Percentiles rank a stretch among this genome's conserved stretches.
phyloP scores from a whole-genome alignment of 2,329 filamentous ascomycete species.

The Pseudopyricularia javanii region DNA sequence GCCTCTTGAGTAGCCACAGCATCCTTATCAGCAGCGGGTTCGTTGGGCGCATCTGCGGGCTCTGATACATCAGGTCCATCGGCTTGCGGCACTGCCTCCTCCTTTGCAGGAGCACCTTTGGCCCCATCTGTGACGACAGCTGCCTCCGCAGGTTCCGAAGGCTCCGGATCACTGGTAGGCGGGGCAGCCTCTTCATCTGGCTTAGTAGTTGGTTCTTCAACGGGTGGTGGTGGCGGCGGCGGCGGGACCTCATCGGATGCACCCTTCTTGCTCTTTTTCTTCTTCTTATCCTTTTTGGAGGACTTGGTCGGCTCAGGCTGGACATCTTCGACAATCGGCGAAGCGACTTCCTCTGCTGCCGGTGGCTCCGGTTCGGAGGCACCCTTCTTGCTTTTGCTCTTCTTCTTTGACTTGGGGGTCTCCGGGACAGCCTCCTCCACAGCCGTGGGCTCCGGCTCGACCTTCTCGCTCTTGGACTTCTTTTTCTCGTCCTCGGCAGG shows the following conservation, averaged over 20 bases:
- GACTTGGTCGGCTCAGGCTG: background rate
- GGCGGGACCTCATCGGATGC: background rate
- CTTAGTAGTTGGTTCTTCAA: background rate
- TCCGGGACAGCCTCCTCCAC: background rate
- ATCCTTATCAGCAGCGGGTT: background rate
- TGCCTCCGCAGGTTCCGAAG: background rate
- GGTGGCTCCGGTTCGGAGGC: background rate
- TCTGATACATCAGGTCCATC: background rate
- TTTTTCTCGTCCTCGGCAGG: background rate
- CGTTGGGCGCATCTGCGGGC: background rate
- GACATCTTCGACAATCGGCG: background rate
- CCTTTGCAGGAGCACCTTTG: background rate
- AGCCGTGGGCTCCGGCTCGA: background rate
- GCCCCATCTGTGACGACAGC: background rate
- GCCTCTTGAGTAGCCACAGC: background rate
- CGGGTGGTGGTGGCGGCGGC: background rate
- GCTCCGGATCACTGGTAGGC: conserved; percentile 1
- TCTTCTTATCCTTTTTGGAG: background rate
- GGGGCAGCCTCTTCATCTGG: conserved; percentile 5
- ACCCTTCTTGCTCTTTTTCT: conserved; percentile 2
- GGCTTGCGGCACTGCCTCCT: background rate
- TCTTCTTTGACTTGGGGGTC: conserved; percentile 1
- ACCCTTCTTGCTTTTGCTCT: conserved; percentile 4
- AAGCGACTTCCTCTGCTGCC: background rate
- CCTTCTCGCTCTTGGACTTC: background rate